Percentiles rank a stretch among this genome's conserved stretches.
Evolutionary conservation across 352 stramenopile species (phyloP).

Genomic region (Pythium vanterpoolii): DNA sequence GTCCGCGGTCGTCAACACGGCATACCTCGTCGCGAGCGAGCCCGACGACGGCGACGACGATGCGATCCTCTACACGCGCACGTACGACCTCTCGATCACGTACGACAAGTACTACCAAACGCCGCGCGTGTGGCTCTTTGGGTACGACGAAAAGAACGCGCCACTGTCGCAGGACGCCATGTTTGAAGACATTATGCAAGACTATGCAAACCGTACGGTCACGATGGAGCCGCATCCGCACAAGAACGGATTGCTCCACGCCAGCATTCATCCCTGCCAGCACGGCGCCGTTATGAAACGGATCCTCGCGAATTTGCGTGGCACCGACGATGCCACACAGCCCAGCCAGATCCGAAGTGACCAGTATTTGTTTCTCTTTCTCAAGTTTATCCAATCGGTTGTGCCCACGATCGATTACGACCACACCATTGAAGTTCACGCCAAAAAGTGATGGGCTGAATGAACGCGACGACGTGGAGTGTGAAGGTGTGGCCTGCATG

Average conservation of each 20-base stretch:
- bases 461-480: background rate
- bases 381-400: slow-evolving; percentile 99
- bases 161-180: slow-evolving; percentile 92
- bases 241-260: slow-evolving; percentile 82
- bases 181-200: slow-evolving; percentile 99
- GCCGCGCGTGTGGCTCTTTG: slow-evolving; percentile 97
- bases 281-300: slow-evolving; percentile 98
- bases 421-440: slow-evolving; percentile 97
- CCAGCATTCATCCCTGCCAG: slow-evolving; percentile 97
- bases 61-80: slow-evolving; percentile 92
- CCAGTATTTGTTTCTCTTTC: slow-evolving; percentile 99
- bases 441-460: slow-evolving; percentile 30
- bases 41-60: slow-evolving; percentile 88
- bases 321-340: slow-evolving; percentile 32
- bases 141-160: slow-evolving; percentile 89
- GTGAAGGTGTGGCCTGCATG: background rate
- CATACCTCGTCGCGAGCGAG: slow-evolving; percentile 67
- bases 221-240: slow-evolving; percentile 98
- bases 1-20: slow-evolving; percentile 28
- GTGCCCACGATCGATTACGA: slow-evolving; percentile 99
- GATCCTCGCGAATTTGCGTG: slow-evolving; percentile 94
- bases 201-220: slow-evolving; percentile 99
- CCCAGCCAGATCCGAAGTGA: slow-evolving; percentile 85
- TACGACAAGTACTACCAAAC: slow-evolving; percentile 99
- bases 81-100: slow-evolving; percentile 98